phyloP scores from a whole-genome alignment of 306 rosid genomes.

The Fagus crenata region DNA sequence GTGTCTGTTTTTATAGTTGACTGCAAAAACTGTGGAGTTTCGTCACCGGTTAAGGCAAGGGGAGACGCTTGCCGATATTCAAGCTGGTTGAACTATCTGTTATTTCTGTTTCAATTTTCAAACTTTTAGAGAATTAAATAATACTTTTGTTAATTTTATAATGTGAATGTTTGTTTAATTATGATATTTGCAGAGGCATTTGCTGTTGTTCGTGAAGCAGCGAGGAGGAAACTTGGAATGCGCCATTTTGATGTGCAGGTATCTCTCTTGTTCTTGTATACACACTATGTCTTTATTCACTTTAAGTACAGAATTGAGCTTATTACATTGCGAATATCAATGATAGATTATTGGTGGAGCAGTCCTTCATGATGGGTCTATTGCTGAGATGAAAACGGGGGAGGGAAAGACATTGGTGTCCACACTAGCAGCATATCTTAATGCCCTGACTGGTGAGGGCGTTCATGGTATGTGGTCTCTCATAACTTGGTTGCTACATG shows the following conservation, averaged over 20 bases:
- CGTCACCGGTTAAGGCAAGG: slow-evolving; percentile 64
- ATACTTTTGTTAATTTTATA: neutral
- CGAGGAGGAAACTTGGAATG: slow-evolving; percentile 88
- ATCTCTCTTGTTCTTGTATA: slow-evolving; percentile 24
- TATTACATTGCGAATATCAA: slow-evolving; percentile 23
- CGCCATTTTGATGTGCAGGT: slow-evolving; percentile 99
- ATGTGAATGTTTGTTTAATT: slow-evolving; percentile 5
- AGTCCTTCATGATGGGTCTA: slow-evolving; percentile 95
- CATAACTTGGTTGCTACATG: neutral
- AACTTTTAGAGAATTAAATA: neutral
- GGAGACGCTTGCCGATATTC: slow-evolving; percentile 78
- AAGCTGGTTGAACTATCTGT: slow-evolving; percentile 58
- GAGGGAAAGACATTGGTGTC: slow-evolving; percentile 97
- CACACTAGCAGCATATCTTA: slow-evolving; percentile 89
- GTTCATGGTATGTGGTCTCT: slow-evolving; percentile 66
- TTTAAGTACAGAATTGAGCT: neutral
- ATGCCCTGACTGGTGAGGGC: slow-evolving; percentile 90
- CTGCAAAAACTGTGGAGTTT: slow-evolving; percentile 74
- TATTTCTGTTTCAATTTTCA: neutral
- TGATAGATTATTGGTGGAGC: slow-evolving; percentile 93
- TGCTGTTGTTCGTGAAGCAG: slow-evolving; percentile 98
- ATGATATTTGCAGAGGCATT: slow-evolving; percentile 69
- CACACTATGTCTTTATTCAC: neutral
- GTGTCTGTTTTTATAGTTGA: slow-evolving; percentile 37
- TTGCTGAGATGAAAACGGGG: slow-evolving; percentile 98